These are phyloP conservation scores for Trifolium repens DNA, from an alignment of 306 rosid genomes.

Conservation along the genomic window DNA sequence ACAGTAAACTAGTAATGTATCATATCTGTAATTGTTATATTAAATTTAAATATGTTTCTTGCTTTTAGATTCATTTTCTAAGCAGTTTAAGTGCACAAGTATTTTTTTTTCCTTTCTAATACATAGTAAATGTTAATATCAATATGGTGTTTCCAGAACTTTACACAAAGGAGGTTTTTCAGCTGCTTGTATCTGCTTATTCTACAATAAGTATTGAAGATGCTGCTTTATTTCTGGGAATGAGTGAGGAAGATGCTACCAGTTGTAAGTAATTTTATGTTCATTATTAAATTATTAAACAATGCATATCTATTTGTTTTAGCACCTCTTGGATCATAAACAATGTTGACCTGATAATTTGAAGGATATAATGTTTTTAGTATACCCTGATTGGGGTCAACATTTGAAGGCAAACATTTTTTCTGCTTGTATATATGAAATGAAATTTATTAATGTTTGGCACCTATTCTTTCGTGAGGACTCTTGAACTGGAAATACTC, in stretches of 20 bases:
- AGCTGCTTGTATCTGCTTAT: constrained; percentile 83
- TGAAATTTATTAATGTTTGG: background rate
- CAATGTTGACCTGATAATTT: constrained; percentile 17
- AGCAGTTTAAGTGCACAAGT: background rate
- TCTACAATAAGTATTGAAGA: constrained; percentile 84
- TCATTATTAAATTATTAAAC: background rate
- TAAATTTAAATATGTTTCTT: constrained; percentile 1
- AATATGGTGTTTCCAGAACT: constrained; percentile 63
- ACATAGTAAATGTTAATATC: background rate
- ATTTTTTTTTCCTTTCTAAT: constrained; percentile 13
- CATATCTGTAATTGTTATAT: constrained; percentile 10
- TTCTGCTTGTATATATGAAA: background rate
- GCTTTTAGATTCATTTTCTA: constrained; percentile 18
- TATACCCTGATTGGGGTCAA: background rate
- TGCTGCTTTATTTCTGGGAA: constrained; percentile 80
- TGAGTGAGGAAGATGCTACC: constrained; percentile 72
- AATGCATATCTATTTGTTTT: background rate
- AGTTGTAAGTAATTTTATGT: constrained; percentile 61
- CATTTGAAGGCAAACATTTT: constrained; percentile 1
- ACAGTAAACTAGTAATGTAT: background rate
- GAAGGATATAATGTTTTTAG: background rate
- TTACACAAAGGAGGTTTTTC: constrained; percentile 84
- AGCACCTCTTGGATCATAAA: constrained; percentile 17
- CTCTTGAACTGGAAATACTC: constrained; percentile 6
- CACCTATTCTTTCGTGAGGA: background rate